These are phyloP conservation scores for Thraustochytrium aureum DNA, from an alignment of 352 stramenopile genomes.

Conservation along the genomic window DNA sequence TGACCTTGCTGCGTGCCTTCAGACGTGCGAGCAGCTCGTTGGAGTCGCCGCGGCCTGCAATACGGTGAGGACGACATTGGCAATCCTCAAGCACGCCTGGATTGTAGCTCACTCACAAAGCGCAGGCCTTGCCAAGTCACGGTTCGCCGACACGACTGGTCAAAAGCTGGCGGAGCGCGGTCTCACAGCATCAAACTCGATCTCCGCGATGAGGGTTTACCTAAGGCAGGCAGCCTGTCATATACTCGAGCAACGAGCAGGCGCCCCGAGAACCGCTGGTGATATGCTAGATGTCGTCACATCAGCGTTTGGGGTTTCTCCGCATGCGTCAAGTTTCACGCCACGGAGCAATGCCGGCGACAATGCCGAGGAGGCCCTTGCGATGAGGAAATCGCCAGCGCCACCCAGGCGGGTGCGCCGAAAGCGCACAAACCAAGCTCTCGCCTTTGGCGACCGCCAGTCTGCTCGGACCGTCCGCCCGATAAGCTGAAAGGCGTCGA, in stretches of 20 bases:
- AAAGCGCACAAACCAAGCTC: conserved; percentile 27
- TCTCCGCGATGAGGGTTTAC: too few relatives aligned
- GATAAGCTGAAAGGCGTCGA: background rate
- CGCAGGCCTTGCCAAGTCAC: too few relatives aligned
- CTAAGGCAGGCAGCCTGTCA: background rate
- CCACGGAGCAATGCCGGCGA: background rate
- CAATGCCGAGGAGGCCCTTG: background rate
- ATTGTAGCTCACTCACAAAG: too few relatives aligned
- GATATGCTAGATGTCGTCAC: background rate
- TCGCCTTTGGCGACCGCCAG: background rate
- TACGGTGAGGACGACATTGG: too few relatives aligned
- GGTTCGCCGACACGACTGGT: too few relatives aligned
- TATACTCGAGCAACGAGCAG: conserved; percentile 4
- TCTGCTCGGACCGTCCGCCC: background rate
- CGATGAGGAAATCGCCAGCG: background rate
- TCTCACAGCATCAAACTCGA: too few relatives aligned
- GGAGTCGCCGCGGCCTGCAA: too few relatives aligned
- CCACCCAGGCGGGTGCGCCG: background rate
- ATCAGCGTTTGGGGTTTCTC: background rate
- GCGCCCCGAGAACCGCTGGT: background rate
- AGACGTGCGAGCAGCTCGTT: too few relatives aligned
- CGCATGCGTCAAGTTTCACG: background rate
- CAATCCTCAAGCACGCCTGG: too few relatives aligned
- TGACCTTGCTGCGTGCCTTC: too few relatives aligned
- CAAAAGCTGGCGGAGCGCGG: too few relatives aligned